Evolutionary conservation across 441 rosid genomes (phyloP).

Genomic region (Eutrema salsugineum): DNA sequence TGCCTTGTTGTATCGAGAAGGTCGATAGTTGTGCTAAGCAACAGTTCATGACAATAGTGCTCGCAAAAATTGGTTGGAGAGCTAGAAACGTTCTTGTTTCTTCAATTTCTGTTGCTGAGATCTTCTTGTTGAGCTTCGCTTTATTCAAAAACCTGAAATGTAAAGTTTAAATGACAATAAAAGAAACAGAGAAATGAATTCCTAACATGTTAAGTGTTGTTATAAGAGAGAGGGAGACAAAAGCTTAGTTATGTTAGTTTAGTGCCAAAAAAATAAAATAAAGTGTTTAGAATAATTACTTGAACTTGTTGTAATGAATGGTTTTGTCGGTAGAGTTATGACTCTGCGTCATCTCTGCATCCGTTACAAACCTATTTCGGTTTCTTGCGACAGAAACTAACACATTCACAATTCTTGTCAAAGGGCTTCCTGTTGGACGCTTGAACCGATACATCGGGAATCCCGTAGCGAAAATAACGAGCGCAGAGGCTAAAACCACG

Average conservation of each 20-base stretch:
- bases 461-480: conserved; percentile 40
- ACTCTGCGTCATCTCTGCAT: not conserved
- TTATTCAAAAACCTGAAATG: conserved; percentile 38
- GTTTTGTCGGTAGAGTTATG: conserved; percentile 9
- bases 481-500: conserved; percentile 28
- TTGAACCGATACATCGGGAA: conserved; percentile 43
- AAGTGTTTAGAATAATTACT: conserved; percentile 22
- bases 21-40: conserved; percentile 58
- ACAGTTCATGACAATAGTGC: conserved; percentile 59
- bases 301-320: conserved; percentile 33
- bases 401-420: conserved; percentile 45
- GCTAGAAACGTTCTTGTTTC: conserved; percentile 54
- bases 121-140: conserved; percentile 32
- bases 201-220: not conserved
- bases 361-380: conserved; percentile 31
- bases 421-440: conserved; percentile 49
- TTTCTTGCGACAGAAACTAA: conserved; percentile 39
- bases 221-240: not conserved
- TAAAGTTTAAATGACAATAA: too few species aligned
- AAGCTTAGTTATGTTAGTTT: not conserved
- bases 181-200: not conserved
- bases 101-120: conserved; percentile 36
- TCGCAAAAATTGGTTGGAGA: conserved; percentile 48
- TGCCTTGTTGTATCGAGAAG: conserved; percentile 59
- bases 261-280: not conserved